Evolutionary conservation across 805 yeast species (phyloP).

Genomic region (Yarrowia sp.): DNA sequence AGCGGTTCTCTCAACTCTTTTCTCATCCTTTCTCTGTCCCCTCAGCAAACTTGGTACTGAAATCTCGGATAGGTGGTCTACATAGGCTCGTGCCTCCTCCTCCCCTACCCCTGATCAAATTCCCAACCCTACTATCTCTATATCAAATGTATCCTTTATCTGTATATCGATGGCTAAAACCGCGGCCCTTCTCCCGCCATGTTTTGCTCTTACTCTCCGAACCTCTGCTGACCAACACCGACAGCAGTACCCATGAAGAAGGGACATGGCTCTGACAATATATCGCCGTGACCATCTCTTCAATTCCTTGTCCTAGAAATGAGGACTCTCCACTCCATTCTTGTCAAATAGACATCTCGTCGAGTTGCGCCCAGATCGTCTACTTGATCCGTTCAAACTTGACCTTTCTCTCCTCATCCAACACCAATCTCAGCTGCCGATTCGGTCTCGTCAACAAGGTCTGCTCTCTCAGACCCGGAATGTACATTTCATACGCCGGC

Average conservation of each 20-base stretch:
- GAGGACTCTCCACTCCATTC: no score
- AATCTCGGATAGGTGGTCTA: no score
- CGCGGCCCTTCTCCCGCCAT: not conserved
- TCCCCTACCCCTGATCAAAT: no score
- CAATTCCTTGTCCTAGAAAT: no score
- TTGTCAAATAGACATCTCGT: not conserved
- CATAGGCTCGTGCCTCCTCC: no score
- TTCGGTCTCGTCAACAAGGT: conserved; percentile 32
- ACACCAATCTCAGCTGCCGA: conserved; percentile 36
- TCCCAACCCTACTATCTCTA: no score
- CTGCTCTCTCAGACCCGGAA: conserved; percentile 39
- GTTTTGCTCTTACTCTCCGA: not conserved
- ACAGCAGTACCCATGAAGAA: no score
- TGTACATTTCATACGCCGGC: conserved; percentile 80
- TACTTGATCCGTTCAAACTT: conserved; percentile 22
- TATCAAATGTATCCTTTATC: not conserved
- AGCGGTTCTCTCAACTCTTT: no score
- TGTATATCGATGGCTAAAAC: conserved; percentile 6
- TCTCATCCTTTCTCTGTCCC: no score
- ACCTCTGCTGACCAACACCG: not conserved
- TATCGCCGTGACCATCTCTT: no score
- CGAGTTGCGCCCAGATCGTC: not conserved
- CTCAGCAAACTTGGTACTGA: no score
- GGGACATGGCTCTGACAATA: no score
- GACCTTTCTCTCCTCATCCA: conserved; percentile 40